Evolutionary conservation across 805 yeast species (phyloP).

Genomic region (Alloascoidea africana): DNA sequence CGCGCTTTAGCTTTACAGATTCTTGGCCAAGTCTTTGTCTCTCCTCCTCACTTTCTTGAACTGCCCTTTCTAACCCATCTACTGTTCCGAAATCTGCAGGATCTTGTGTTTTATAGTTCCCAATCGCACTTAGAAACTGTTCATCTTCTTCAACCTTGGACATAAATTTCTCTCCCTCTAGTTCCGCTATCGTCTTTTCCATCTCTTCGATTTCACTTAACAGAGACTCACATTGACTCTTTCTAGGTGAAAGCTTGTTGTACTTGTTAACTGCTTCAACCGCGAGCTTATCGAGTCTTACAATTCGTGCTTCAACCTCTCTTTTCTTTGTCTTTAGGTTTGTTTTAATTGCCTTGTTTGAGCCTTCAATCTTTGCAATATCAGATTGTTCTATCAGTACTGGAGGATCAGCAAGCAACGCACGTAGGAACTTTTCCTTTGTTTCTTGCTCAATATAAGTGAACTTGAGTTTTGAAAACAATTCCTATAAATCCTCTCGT

Average conservation of each 20-base stretch:
- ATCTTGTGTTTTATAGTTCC: neutral
- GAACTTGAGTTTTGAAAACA: conserved; percentile 41
- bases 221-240: neutral
- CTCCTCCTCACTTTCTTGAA: neutral
- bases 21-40: neutral
- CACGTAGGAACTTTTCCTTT: conserved; percentile 47
- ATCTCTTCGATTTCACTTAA: neutral
- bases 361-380: conserved; percentile 16
- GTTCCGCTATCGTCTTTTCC: neutral
- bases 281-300: neutral
- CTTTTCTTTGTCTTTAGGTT: conserved; percentile 16
- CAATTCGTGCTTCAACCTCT: conserved; percentile 7
- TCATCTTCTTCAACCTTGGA: neutral
- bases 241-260: neutral
- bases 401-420: conserved; percentile 23
- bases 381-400: conserved; percentile 19
- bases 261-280: neutral
- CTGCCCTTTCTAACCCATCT: neutral
- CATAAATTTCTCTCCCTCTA: neutral
- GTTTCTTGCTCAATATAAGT: conserved; percentile 61
- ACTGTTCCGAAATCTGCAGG: neutral
- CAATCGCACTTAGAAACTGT: neutral
- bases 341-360: conserved; percentile 14
- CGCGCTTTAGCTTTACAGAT: neutral
- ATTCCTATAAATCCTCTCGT: too few species aligned